Evolutionary conservation across 2,329 filamentous ascomycete genomes (phyloP).

Genomic region (Pestalotiopsis sp.): DNA sequence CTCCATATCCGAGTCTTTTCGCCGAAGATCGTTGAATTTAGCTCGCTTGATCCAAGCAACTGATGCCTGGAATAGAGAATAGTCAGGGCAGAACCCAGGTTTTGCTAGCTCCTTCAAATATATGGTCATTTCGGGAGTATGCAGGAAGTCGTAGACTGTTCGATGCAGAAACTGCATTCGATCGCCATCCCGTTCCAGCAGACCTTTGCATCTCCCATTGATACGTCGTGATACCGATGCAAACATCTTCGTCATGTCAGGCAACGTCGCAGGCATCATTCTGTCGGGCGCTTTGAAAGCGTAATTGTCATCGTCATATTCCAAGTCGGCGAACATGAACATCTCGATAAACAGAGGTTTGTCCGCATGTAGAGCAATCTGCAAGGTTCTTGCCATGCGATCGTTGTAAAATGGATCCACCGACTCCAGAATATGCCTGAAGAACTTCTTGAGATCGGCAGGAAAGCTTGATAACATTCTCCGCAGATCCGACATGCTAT

Average conservation of each 20-base stretch:
- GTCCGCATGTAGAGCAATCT: neutral
- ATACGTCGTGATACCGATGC: neutral
- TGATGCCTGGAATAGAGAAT: too few species aligned
- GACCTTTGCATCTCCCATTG: neutral
- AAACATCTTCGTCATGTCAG: neutral
- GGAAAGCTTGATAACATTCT: neutral
- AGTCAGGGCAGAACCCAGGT: too few species aligned
- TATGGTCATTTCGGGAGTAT: neutral
- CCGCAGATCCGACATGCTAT: neutral
- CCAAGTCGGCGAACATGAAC: neutral
- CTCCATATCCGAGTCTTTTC: too few species aligned
- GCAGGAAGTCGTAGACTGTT: neutral
- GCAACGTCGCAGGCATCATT: neutral
- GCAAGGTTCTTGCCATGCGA: neutral
- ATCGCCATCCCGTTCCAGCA: neutral
- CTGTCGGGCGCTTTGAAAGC: neutral
- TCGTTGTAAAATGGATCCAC: neutral
- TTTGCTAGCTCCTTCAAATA: too few species aligned
- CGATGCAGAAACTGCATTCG: neutral
- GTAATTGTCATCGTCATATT: neutral
- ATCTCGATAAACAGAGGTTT: neutral
- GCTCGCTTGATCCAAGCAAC: too few species aligned
- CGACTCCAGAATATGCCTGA: neutral
- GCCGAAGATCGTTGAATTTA: too few species aligned
- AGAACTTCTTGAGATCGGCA: neutral